Evolutionary conservation across 345 rosid species (phyloP).

Genomic region (Brassica cretica): DNA sequence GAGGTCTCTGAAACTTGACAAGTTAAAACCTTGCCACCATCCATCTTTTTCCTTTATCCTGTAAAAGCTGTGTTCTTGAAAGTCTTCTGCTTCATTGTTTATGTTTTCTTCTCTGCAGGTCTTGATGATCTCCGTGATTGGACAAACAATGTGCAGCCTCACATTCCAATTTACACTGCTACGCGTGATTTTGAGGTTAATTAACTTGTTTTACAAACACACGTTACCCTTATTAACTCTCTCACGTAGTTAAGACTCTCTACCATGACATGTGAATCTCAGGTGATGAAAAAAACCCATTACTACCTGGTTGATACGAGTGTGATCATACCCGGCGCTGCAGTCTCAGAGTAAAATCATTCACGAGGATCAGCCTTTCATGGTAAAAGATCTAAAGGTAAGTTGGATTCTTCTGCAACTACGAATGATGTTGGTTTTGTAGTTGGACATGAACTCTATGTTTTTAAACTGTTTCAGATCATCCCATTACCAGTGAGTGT

Average conservation of each 20-base stretch:
- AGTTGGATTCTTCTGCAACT: background rate
- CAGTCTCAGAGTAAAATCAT: constrained; percentile 77
- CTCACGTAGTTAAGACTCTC: constrained; percentile 9
- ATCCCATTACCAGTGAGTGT: constrained; percentile 75
- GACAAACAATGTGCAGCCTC: constrained; percentile 87
- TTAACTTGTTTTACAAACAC: background rate
- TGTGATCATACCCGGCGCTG: constrained; percentile 76
- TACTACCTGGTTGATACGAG: constrained; percentile 90
- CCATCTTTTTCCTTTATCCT: constrained; percentile 25
- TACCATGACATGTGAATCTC: constrained; percentile 25
- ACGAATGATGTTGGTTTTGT: constrained; percentile 9
- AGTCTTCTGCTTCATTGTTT: constrained; percentile 15
- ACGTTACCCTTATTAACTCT: background rate
- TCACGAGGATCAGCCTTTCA: constrained; percentile 73
- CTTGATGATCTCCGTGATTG: constrained; percentile 97
- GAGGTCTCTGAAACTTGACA: constrained; percentile 76
- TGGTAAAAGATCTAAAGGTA: constrained; percentile 69
- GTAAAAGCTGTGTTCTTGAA: constrained; percentile 16
- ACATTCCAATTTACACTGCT: constrained; percentile 79
- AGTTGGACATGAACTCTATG: too few relatives aligned
- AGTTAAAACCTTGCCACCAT: constrained; percentile 32
- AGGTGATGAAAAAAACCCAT: constrained; percentile 98
- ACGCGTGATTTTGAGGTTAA: constrained; percentile 78
- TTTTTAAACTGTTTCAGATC: constrained; percentile 42
- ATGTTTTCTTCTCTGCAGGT: constrained; percentile 44